A percentile compares a stretch with the other conserved stretches of the same genome.
Evolutionary conservation across 495 filamentous ascomycete species (phyloP).

Genomic region (Penicillium lividum): DNA sequence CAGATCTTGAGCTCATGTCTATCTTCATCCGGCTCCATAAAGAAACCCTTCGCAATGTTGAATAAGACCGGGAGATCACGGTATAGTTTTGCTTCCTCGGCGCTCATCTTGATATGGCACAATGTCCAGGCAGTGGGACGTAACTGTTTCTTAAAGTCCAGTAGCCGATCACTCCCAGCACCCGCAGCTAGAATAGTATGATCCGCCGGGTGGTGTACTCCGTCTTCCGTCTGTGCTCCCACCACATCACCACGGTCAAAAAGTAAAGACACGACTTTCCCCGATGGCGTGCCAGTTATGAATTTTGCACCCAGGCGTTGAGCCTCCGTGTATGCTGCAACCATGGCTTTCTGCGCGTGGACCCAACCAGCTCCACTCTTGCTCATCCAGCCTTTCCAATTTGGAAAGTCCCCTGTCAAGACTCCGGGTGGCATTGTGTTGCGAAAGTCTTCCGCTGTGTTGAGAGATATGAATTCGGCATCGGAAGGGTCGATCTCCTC

Average conservation of each 20-base stretch:
- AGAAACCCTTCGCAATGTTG: slow-evolving; percentile 54
- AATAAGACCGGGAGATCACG: slow-evolving; percentile 52
- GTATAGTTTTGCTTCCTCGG: slow-evolving; percentile 42
- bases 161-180: slow-evolving; percentile 45
- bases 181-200: slow-evolving; percentile 49
- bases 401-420: slow-evolving; percentile 49
- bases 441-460: slow-evolving; percentile 47
- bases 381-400: slow-evolving; percentile 53
- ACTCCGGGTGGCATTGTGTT: slow-evolving; percentile 53
- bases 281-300: slow-evolving; percentile 38
- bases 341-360: slow-evolving; percentile 47
- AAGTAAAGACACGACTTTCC: slow-evolving; percentile 37
- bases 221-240: slow-evolving; percentile 41
- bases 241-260: slow-evolving; percentile 35
- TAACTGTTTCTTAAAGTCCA: slow-evolving; percentile 55
- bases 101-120: slow-evolving; percentile 50
- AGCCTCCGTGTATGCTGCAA: slow-evolving; percentile 46
- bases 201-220: slow-evolving; percentile 34
- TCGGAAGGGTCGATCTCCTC: slow-evolving; percentile 33
- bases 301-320: slow-evolving; percentile 46
- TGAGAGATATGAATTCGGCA: slow-evolving; percentile 26
- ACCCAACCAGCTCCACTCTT: slow-evolving; percentile 51
- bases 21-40: slow-evolving; percentile 56
- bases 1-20: slow-evolving; percentile 55
- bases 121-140: slow-evolving; percentile 56